Evolutionary conservation across 768 basidiomycete genomes (phyloP), one percentile per base, ranked within the genome.

Genomic region (button mushroom (Agaricus bisporus)): DNA sequence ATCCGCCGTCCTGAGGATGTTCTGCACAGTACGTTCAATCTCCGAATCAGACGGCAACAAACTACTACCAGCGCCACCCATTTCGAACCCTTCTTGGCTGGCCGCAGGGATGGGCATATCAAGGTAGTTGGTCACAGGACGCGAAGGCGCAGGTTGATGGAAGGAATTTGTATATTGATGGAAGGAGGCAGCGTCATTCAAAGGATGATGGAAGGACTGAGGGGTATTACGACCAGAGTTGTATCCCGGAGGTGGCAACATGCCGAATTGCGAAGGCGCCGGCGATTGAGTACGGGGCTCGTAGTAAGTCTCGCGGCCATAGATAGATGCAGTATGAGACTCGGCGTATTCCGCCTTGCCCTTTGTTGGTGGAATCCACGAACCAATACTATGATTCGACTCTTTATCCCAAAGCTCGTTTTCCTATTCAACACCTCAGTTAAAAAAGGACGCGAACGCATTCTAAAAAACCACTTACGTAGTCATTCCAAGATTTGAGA

Each of bases 381-480:
- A 94, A 7, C 91, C 91, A 48, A 94, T 91, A 56, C 91, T 93
- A 68, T 95, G 93, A 62, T 95, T 95, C 0, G 91, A 94, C 59
- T 95, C 94, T 68, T 94, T 93, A 64, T 97, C 94, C 94, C 94
- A 98, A 10, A 97, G 81, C 67, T 95, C 94, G 63, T 95, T 97
- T 77, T 92, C 86, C 88, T 91, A 58, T 37, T 32, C 15, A 54
- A 45, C 15, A 36, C 32, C 7, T 60, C 9, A 54, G 47, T 35
- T 14, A 38, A 29, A 46, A 51, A 36, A 12, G 42, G 12, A n/a
- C 37, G 36, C 12, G 15, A 37, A 38, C 12, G 4, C 12, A 22
- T 8, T 35, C 7, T 52, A 46, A 42, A 39, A 38, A 28, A 43
- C 17, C 48, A 75, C 83, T 60, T 68, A 93, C 91, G 62, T 95